These are phyloP conservation scores for Blastobotrys robertii DNA, from an alignment of 805 yeast species.

Conservation along the genomic window DNA sequence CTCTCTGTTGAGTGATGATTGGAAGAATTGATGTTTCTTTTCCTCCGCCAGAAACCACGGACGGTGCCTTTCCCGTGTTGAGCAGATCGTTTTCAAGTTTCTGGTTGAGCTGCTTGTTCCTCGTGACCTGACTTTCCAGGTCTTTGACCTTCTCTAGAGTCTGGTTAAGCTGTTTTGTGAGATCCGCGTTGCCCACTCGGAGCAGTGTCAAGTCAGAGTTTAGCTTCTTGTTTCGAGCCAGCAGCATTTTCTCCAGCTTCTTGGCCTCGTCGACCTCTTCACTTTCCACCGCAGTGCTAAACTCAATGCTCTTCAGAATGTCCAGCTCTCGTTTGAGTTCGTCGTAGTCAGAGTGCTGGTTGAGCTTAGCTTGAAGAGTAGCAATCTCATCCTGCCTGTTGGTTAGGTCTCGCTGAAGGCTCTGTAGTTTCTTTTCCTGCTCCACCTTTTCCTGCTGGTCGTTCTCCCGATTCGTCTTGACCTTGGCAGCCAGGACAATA, in stretches of 20 bases:
- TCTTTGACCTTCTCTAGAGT: slow-evolving; percentile 31
- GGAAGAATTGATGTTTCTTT: slow-evolving; percentile 52
- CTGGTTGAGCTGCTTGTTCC: slow-evolving; percentile 38
- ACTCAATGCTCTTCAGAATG: slow-evolving; percentile 63
- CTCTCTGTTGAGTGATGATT: slow-evolving; percentile 89
- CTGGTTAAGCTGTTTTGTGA: slow-evolving; percentile 31
- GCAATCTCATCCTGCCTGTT: slow-evolving; percentile 43
- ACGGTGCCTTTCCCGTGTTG: slow-evolving; percentile 32
- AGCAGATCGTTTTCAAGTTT: slow-evolving; percentile 70
- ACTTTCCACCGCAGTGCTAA: slow-evolving; percentile 33
- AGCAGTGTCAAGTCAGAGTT: slow-evolving; percentile 58
- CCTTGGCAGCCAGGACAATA: slow-evolving; percentile 46
- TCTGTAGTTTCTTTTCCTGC: slow-evolving; percentile 29
- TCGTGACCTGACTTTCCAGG: slow-evolving; percentile 22
- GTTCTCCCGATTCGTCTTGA: slow-evolving; percentile 37
- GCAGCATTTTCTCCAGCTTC: slow-evolving; percentile 47
- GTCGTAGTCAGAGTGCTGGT: slow-evolving; percentile 58
- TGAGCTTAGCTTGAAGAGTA: slow-evolving; percentile 39
- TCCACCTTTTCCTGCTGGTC: slow-evolving; percentile 18
- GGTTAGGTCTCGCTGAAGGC: slow-evolving; percentile 36
- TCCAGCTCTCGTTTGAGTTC: slow-evolving; percentile 69
- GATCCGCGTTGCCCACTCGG: slow-evolving; percentile 48
- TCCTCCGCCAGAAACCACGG: slow-evolving; percentile 28
- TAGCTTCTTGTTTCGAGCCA: slow-evolving; percentile 62
- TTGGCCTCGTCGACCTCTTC: slow-evolving; percentile 23